Base-by-base conservation (phyloP, 2,329 filamentous ascomycete species). In the Fusarium coicis region DNA sequence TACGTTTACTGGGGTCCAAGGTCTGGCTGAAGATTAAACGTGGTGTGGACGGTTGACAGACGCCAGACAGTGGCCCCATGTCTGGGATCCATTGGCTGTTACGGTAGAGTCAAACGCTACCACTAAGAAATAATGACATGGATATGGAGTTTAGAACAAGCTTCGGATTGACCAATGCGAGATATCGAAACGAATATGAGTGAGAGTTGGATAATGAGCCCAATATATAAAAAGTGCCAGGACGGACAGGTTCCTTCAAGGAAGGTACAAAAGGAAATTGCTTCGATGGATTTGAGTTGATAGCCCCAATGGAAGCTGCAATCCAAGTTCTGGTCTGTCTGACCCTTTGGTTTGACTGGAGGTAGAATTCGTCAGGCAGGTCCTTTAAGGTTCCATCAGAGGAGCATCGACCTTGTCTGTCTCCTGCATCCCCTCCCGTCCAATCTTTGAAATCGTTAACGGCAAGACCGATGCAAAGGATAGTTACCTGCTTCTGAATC, bases 21-120 rank as follows among this genome's bases (percentile, higher is more conserved):
- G 50, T 42, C 57, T 43, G 61, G 63, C 49, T 36, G 34, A 44
- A 55, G 47, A 63, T 62, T 66, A 62, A 69, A 56, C 58, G 66
- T 77, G 72, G 75, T 70, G 67, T 74, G 74, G 67, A 68, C 46
- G 67, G 67, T 74, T 76, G 73, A 76, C 62, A 65, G 69, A 75
- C 69, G 63, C 69, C 61, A 62, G 74, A 64, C 50, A 54, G 74
- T 76, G 75, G 74, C 57, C 71, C 73, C 71, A 74, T 77, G 46
- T 60, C 46, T 64, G 53, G 57, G 63, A 39, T 66, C 65, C 66
- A 77, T 77, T 77, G 75, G 67, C 50, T 54, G 58, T 40, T 56
- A 56, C 42, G 42, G 46, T 26, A 66, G 39, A 61, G 64, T 59
- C 54, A 70, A 46, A 72, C 73, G 63, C 62, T 70, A 53, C 50